These are phyloP conservation scores for Kazachstania taianensis DNA, from an alignment of 805 yeast species.

Conservation along the genomic window DNA sequence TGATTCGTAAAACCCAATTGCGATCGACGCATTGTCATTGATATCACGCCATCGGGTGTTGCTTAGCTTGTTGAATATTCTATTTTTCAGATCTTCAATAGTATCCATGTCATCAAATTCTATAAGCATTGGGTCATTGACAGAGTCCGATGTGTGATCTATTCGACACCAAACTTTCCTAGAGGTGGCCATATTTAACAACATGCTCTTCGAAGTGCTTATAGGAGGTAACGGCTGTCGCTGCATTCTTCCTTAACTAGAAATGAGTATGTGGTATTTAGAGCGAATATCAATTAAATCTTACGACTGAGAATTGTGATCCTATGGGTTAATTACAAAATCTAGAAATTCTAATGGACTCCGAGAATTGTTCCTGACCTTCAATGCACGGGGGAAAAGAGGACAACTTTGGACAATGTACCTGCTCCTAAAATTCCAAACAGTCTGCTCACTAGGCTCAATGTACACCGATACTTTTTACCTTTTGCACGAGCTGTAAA, in stretches of 20 bases:
- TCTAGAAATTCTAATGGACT: too few species aligned
- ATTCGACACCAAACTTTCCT: slow-evolving; percentile 22
- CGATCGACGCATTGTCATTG: slow-evolving; percentile 54
- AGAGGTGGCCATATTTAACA: slow-evolving; percentile 5
- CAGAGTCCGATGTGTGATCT: slow-evolving; percentile 7
- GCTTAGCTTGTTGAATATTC: slow-evolving; percentile 44
- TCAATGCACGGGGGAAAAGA: too few species aligned
- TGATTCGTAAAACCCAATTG: slow-evolving; percentile 36
- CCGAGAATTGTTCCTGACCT: too few species aligned
- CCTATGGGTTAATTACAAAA: too few species aligned
- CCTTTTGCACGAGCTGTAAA: too few species aligned
- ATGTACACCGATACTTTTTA: too few species aligned
- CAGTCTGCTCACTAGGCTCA: too few species aligned
- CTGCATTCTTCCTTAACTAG: slow-evolving; percentile 2
- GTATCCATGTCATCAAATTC: slow-evolving; percentile 51
- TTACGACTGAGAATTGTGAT: too few species aligned
- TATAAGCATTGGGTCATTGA: slow-evolving; percentile 52
- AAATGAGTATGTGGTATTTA: too few species aligned
- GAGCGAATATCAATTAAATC: too few species aligned
- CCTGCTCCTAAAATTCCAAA: too few species aligned
- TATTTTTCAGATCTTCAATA: slow-evolving; percentile 71
- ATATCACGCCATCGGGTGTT: slow-evolving; percentile 52
- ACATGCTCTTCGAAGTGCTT: slow-evolving; percentile 3
- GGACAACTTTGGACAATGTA: too few species aligned
- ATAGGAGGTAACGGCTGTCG: slow-evolving; percentile 2